Percentiles rank a stretch among this genome's conserved stretches.
Conservation (phyloP, 305 asterid species). For the Coffea humblotiana region DNA sequence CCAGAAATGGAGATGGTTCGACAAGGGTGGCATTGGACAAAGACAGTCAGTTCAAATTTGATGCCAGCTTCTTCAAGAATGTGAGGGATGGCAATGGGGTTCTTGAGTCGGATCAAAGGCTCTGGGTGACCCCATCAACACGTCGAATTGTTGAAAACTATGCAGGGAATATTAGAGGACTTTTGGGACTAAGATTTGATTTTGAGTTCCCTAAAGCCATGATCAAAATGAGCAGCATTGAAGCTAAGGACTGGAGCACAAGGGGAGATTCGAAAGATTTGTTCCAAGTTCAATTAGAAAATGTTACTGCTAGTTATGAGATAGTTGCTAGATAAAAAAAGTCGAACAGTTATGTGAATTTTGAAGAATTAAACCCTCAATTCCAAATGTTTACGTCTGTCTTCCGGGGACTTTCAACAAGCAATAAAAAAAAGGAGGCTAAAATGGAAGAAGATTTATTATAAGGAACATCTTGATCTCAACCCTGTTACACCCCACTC, state of each 20-base stretch:
- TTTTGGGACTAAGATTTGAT: constrained; percentile 57
- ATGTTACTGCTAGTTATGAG: background rate
- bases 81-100: constrained; percentile 58
- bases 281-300: constrained; percentile 50
- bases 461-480: no score
- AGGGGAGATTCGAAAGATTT: constrained; percentile 64
- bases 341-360: background rate
- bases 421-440: no score
- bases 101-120: constrained; percentile 79
- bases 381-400: no score
- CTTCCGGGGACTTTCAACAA: no score
- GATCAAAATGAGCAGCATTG: constrained; percentile 71
- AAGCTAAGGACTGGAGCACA: constrained; percentile 54
- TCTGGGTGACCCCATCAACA: constrained; percentile 48
- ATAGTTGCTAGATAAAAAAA: background rate
- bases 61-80: constrained; percentile 64
- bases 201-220: constrained; percentile 60
- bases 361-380: background rate
- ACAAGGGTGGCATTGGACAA: constrained; percentile 52
- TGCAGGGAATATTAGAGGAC: constrained; percentile 54
- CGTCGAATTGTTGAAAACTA: constrained; percentile 52
- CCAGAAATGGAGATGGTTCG: constrained; percentile 45
- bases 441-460: no score
- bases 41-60: constrained; percentile 51
- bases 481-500: no score